phyloP scores from a whole-genome alignment of 2,329 filamentous ascomycete genomes.

The Capronia coronata region DNA sequence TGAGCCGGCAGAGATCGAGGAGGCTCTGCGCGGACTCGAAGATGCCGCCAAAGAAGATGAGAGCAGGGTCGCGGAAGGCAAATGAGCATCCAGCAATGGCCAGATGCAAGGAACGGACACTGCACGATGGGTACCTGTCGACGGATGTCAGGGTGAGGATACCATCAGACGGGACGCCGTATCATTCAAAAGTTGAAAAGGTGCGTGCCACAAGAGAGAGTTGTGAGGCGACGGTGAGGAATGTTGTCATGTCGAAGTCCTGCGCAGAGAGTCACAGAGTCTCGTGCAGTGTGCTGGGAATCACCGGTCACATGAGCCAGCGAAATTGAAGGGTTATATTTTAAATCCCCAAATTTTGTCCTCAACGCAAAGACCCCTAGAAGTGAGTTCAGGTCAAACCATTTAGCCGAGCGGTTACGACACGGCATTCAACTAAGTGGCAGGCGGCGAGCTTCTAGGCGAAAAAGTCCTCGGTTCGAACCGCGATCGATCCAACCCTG shows the following conservation, averaged over 20 bases:
- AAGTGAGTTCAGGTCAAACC: constrained; percentile 8
- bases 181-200: too few species aligned
- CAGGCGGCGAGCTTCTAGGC: constrained; percentile 10
- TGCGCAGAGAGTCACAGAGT: too few species aligned
- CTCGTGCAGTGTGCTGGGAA: background rate
- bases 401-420: constrained; percentile 4
- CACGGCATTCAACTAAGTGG: constrained; percentile 11
- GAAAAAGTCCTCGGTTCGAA: constrained; percentile 6
- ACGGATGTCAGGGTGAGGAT: background rate
- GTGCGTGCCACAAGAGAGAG: background rate
- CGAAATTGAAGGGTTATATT: constrained; percentile 12
- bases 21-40: constrained; percentile 24
- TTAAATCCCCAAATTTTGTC: constrained; percentile 1
- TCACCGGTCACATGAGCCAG: constrained; percentile 5
- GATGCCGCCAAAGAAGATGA: constrained; percentile 19
- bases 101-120: too few species aligned
- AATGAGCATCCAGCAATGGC: background rate
- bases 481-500: constrained; percentile 1
- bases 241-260: background rate
- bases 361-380: constrained; percentile 21
- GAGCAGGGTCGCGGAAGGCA: background rate
- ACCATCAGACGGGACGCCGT: background rate
- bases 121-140: too few species aligned
- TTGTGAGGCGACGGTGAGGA: background rate
- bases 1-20: constrained; percentile 66